phyloP scores from a whole-genome alignment of 495 filamentous ascomycete species.

The Cercophora samala region DNA sequence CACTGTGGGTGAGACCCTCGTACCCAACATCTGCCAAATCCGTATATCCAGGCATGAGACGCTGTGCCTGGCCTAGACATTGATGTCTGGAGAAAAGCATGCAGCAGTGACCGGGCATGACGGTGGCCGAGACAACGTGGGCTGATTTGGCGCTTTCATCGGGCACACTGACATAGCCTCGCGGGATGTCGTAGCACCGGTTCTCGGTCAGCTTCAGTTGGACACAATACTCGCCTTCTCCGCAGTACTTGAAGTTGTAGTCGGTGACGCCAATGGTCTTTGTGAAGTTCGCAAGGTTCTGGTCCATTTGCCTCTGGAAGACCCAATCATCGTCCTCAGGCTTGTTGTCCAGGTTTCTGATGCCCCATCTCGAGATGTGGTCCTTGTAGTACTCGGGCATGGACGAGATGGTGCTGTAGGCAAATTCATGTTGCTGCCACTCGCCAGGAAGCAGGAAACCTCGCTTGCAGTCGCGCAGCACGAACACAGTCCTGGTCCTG shows the following conservation, averaged over 20 bases:
- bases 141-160: not conserved
- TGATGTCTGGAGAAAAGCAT: not conserved
- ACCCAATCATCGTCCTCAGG: not conserved
- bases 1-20: not conserved
- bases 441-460: not conserved
- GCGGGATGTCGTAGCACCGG: not conserved
- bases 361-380: not conserved
- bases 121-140: not conserved
- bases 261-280: not conserved
- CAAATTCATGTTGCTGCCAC: not conserved
- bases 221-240: not conserved
- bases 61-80: not conserved
- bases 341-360: not conserved
- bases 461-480: not conserved
- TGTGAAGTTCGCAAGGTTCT: not conserved
- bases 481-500: not conserved
- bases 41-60: not conserved
- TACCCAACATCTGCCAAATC: not conserved
- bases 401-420: not conserved
- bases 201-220: slow-evolving; percentile 1
- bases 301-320: not conserved
- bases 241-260: slow-evolving; percentile 7
- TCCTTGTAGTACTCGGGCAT: not conserved
- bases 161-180: not conserved
- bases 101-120: not conserved